Percentiles rank a stretch among this genome's conserved stretches.
phyloP scores from a whole-genome alignment of 1,139 yeast genomes.

The Nadsonia commutata region DNA sequence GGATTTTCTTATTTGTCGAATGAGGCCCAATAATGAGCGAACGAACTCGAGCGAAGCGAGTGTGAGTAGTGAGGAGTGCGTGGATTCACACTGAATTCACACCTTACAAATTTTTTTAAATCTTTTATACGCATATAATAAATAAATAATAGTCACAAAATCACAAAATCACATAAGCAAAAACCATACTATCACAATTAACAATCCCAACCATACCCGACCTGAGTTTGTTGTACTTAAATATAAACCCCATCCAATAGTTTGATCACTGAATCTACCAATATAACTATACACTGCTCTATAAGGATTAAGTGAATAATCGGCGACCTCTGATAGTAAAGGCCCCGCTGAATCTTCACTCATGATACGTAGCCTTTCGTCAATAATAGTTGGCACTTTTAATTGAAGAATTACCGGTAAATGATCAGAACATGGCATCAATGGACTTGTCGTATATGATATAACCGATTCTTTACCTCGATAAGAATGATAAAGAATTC shows the following conservation, averaged over 20 bases:
- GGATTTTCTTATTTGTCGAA: slow-evolving; percentile 88
- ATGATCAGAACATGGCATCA: slow-evolving; percentile 34
- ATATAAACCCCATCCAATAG: not conserved
- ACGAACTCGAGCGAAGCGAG: too few species aligned
- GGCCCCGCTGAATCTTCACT: too few species aligned
- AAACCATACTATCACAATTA: not conserved
- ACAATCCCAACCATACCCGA: not conserved
- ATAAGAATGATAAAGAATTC: slow-evolving; percentile 49
- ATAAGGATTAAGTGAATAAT: not conserved
- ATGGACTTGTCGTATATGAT: slow-evolving; percentile 30
- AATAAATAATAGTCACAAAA: too few species aligned
- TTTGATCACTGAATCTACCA: not conserved
- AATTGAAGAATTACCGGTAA: slow-evolving; percentile 29
- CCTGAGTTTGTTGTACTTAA: not conserved
- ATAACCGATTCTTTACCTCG: slow-evolving; percentile 12
- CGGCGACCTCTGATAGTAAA: too few species aligned
- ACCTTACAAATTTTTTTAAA: too few species aligned
- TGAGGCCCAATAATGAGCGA: too few species aligned
- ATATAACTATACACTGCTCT: not conserved
- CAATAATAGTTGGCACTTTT: not conserved
- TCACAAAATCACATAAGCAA: too few species aligned
- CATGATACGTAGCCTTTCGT: too few species aligned
- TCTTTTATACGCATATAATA: too few species aligned
- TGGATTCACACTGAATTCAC: too few species aligned
- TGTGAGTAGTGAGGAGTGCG: too few species aligned